Percentiles rank a stretch among this genome's conserved stretches.
These are phyloP conservation scores for Butyriboletus loyo DNA, from an alignment of 768 basidiomycete genomes.

Conservation along the genomic window DNA sequence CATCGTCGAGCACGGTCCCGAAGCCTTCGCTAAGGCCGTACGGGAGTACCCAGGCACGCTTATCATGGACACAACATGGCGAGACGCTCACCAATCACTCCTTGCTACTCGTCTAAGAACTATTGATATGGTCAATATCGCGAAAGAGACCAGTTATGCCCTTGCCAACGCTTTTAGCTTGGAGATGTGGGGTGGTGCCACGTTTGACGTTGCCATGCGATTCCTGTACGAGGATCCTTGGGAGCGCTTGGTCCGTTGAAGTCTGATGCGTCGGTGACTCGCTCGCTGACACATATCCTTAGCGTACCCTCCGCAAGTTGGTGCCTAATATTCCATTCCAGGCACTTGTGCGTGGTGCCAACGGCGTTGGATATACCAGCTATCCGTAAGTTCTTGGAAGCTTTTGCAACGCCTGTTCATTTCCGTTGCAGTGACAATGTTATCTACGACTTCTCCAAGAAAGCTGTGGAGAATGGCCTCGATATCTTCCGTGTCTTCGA, in stretches of 20 bases:
- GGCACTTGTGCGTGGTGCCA: conserved; percentile 97
- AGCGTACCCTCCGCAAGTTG: conserved; percentile 90
- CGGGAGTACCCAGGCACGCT: conserved; percentile 92
- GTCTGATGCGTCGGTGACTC: background rate
- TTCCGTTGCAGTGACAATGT: conserved; percentile 74
- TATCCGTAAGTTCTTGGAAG: conserved; percentile 69
- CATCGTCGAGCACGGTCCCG: conserved; percentile 96
- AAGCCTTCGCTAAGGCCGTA: conserved; percentile 97
- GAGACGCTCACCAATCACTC: conserved; percentile 97
- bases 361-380: conserved; percentile 97
- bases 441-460: conserved; percentile 99
- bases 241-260: conserved; percentile 79
- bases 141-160: conserved; percentile 94
- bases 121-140: conserved; percentile 96
- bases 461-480: conserved; percentile 98
- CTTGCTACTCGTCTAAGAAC: conserved; percentile 96
- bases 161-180: conserved; percentile 93
- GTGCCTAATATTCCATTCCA: conserved; percentile 99
- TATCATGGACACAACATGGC: conserved; percentile 99
- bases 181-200: conserved; percentile 99
- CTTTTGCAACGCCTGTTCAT: conserved; percentile 4
- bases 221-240: conserved; percentile 99
- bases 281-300: conserved; percentile 11
- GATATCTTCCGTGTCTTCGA: conserved; percentile 99
- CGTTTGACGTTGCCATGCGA: conserved; percentile 98